Evolutionary conservation across 108 stramenopile genomes (phyloP), one percentile per base, ranked within the genome.

Genomic region (Conticribra guillardii): DNA sequence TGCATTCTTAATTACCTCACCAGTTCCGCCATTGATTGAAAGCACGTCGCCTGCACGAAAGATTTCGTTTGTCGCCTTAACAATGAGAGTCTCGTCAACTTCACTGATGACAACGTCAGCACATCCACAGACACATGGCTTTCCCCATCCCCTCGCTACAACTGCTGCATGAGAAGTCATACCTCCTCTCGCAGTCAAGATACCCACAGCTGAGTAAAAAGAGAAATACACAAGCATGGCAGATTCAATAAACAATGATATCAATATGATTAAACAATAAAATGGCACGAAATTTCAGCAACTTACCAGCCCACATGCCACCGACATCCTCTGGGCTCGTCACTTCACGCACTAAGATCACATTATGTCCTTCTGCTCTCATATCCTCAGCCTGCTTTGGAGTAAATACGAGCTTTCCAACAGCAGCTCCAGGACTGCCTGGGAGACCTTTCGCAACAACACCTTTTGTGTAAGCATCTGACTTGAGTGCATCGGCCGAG

Each of bases 91-190:
- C 57, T 84, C 84, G 32, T 57, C 60, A 32, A 63, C 57, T 45
- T 83, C 81, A 65, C 87, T 77, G 37, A 95, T 79, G 32, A 75
- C 71, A 52, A 93, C 79, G 23, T 84, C 87, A 34, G 79, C 81
- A 74, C 86, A 87, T 24, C 94, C 94, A 53, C 86, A 88, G 15
- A 95, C 92, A 75, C 94, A 95, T 56, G 91, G 91, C 77, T 93
- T 93, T 46, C 94, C 94, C 94, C 91, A 92, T 51, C 94, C 90
- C 22, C 94, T 80, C 19, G 94, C 92, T 27, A 95, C 94, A 32
- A 95, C 94, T 8, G 94, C 94, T 21, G 92, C 92, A 66, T 93
- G 92, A 21, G 77, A 80, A 21, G 92, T 95, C 82, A 90, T 92
- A 31, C 94, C 94, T 41, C 94, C 94, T 29, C 87, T 63, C 4